Conservation (phyloP, 768 basidiomycete species). For the Infundibulicybe gibba region DNA sequence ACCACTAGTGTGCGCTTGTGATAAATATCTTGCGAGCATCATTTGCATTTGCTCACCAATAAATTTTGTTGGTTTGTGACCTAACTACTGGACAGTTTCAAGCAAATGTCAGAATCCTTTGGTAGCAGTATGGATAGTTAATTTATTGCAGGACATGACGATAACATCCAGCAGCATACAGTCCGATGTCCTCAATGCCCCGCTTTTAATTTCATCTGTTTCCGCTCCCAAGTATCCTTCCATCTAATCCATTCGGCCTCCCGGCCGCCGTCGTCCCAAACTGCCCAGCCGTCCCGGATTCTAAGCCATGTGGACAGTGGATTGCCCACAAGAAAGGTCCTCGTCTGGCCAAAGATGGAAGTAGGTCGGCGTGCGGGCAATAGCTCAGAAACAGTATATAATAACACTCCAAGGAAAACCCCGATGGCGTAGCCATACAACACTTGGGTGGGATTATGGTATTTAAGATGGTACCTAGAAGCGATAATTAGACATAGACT, state of each 20-base stretch:
- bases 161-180: no score
- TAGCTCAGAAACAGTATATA: conserved; percentile 56
- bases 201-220: conserved; percentile 6
- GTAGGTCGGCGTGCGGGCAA: conserved; percentile 51
- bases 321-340: conserved; percentile 48
- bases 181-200: conserved; percentile 5
- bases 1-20: no score
- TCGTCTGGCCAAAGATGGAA: conserved; percentile 49
- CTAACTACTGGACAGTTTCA: no score
- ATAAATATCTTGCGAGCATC: no score
- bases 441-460: conserved; percentile 73
- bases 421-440: conserved; percentile 75
- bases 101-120: no score
- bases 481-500: not conserved
- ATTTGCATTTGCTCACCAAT: no score
- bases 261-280: conserved; percentile 78
- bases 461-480: conserved; percentile 64
- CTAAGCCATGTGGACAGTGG: conserved; percentile 62
- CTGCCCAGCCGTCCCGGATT: conserved; percentile 77
- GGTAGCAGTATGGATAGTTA: no score
- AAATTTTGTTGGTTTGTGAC: no score
- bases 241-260: conserved; percentile 70
- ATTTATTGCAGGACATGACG: no score
- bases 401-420: conserved; percentile 40
- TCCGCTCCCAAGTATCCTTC: conserved; percentile 54